Conservation (phyloP, 148 eudicot species). For the Rhododendron griersonianum region DNA sequence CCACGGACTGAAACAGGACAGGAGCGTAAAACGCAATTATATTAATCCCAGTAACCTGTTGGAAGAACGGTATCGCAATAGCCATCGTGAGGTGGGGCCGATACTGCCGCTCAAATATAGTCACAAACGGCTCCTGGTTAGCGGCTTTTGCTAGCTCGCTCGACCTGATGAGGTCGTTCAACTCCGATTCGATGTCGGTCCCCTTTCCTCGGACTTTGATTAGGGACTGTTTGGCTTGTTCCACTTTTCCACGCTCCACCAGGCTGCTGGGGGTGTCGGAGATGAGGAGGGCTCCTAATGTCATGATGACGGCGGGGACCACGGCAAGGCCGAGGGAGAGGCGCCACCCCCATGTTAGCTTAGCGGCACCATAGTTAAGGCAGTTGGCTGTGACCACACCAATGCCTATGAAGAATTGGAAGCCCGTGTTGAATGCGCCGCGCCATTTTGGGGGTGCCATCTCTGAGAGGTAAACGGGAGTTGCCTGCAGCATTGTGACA, state of each 20-base stretch:
- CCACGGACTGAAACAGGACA: slow-evolving; percentile 36
- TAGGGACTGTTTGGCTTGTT: slow-evolving; percentile 27
- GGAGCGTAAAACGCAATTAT: slow-evolving; percentile 52
- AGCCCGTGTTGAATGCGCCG: slow-evolving; percentile 47
- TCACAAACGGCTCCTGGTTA: slow-evolving; percentile 29
- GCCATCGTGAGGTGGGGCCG: slow-evolving; percentile 50
- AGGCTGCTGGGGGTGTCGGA: slow-evolving; percentile 51
- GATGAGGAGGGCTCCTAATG: slow-evolving; percentile 31
- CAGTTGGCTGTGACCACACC: slow-evolving; percentile 34
- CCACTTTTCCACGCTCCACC: slow-evolving; percentile 35
- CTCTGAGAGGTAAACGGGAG: slow-evolving; percentile 42
- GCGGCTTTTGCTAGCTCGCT: slow-evolving; percentile 25
- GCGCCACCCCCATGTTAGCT: slow-evolving; percentile 38
- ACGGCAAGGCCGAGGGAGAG: slow-evolving; percentile 41
- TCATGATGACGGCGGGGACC: slow-evolving; percentile 36
- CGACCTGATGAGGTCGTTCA: slow-evolving; percentile 28
- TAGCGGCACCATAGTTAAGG: slow-evolving; percentile 27
- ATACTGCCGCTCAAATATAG: slow-evolving; percentile 35
- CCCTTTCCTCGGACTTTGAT: slow-evolving; percentile 26
- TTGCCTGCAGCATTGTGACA: slow-evolving; percentile 29
- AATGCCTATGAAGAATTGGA: slow-evolving; percentile 43
- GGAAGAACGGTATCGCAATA: slow-evolving; percentile 43
- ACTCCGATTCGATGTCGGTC: slow-evolving; percentile 27
- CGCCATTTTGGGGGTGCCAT: slow-evolving; percentile 49
- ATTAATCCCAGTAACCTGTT: slow-evolving; percentile 46